Evolutionary conservation across 306 rosid species (phyloP).

Genomic region (Lablab purpureus): DNA sequence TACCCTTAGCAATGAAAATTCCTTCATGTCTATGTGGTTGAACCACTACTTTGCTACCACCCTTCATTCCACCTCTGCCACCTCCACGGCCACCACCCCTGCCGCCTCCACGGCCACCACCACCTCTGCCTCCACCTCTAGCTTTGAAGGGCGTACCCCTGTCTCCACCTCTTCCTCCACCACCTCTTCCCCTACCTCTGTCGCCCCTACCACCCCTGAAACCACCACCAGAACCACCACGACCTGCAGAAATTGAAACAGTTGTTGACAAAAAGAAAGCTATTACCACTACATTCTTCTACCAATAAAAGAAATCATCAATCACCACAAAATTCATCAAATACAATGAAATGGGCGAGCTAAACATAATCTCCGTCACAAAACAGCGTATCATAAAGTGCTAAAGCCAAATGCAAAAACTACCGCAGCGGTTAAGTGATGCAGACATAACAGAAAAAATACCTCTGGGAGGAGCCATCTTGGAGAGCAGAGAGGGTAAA

Average conservation of each 20-base stretch:
- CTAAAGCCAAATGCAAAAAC: neutral
- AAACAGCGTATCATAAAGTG: neutral
- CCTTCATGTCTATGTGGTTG: constrained; percentile 83
- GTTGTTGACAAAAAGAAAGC: neutral
- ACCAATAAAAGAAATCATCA: neutral
- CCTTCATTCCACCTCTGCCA: constrained; percentile 54
- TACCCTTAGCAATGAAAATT: constrained; percentile 88
- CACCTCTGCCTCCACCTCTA: constrained; percentile 46
- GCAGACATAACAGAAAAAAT: neutral
- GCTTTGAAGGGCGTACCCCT: constrained; percentile 41
- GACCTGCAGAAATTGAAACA: neutral
- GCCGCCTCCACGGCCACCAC: constrained; percentile 43
- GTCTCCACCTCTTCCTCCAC: constrained; percentile 50
- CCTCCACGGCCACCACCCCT: constrained; percentile 31
- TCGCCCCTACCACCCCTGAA: constrained; percentile 50
- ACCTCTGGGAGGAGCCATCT: constrained; percentile 38
- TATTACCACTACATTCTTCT: neutral
- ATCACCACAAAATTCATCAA: neutral
- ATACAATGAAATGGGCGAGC: neutral
- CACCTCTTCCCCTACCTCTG: constrained; percentile 48
- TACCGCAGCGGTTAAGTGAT: neutral
- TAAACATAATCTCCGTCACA: too few species aligned
- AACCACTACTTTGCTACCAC: constrained; percentile 56
- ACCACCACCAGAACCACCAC: neutral
- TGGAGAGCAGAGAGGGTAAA: neutral